These are phyloP conservation scores for Pseudonectria buxi DNA, from an alignment of 2,329 filamentous ascomycete genomes.

Conservation along the genomic window DNA sequence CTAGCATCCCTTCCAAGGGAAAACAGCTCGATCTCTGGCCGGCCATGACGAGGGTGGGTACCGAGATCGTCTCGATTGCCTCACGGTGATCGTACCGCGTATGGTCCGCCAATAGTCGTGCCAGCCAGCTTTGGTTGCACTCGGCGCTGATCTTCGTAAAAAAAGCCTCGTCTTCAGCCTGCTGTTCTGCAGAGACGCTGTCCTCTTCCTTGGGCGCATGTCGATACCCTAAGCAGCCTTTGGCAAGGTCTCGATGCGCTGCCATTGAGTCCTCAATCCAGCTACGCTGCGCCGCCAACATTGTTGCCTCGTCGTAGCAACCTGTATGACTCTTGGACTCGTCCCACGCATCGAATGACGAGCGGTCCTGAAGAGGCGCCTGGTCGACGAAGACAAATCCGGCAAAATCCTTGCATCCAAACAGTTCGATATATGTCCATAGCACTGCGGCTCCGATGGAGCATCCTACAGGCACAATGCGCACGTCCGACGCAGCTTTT, in stretches of 20 bases:
- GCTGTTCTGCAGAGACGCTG: conserved; percentile 14
- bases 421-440: conserved; percentile 22
- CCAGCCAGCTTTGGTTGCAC: conserved; percentile 20
- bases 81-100: conserved; percentile 22
- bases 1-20: conserved; percentile 20
- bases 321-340: conserved; percentile 17
- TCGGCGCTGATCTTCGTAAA: conserved; percentile 20
- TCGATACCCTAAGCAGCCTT: conserved; percentile 19
- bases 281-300: conserved; percentile 15
- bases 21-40: conserved; percentile 20
- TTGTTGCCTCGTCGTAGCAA: conserved; percentile 20
- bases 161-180: conserved; percentile 16
- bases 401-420: conserved; percentile 18
- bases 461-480: conserved; percentile 19
- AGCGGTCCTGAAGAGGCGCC: conserved; percentile 21
- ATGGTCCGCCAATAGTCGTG: conserved; percentile 20
- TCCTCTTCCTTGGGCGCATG: conserved; percentile 16
- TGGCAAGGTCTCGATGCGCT: conserved; percentile 18
- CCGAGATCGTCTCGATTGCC: conserved; percentile 17
- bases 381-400: conserved; percentile 23
- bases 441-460: conserved; percentile 22
- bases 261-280: conserved; percentile 17
- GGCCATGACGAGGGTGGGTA: conserved; percentile 21
- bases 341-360: conserved; percentile 17
- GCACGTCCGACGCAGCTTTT: conserved; percentile 9